These are phyloP conservation scores for Penicillium egyptiacum DNA, from an alignment of 495 filamentous ascomycete species.

Conservation along the genomic window DNA sequence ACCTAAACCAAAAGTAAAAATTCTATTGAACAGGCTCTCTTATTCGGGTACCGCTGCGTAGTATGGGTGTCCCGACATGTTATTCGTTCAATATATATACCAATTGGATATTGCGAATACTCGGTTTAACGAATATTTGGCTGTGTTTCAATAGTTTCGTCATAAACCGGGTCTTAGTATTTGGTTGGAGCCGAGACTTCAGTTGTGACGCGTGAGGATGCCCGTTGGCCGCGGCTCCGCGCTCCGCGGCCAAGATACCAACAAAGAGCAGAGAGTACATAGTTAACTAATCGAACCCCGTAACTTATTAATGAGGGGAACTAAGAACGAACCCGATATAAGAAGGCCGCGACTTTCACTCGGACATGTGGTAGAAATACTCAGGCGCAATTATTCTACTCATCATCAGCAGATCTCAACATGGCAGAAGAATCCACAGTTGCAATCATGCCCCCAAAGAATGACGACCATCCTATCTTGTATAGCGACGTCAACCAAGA, in stretches of 20 bases:
- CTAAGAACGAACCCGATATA: not conserved
- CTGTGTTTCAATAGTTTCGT: too few species aligned
- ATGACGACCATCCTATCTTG: conserved; percentile 6
- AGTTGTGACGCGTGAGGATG: not conserved
- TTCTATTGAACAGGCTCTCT: too few species aligned
- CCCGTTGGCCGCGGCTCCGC: conserved; percentile 9
- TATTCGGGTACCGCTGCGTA: too few species aligned
- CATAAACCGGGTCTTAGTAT: too few species aligned
- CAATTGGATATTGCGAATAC: too few species aligned
- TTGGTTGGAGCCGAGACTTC: too few species aligned
- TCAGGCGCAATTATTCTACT: not conserved
- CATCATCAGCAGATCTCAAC: not conserved
- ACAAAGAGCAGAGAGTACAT: not conserved
- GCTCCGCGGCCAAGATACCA: not conserved
- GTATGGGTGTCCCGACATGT: too few species aligned
- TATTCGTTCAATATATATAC: too few species aligned
- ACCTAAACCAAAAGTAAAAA: too few species aligned
- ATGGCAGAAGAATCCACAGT: conserved; percentile 24
- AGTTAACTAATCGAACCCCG: too few species aligned
- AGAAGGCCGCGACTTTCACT: not conserved
- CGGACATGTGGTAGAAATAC: not conserved
- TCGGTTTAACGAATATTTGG: too few species aligned
- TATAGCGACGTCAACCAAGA: conserved; percentile 7
- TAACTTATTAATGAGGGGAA: not conserved
- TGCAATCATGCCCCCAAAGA: not conserved